These are phyloP conservation scores for Ophiostoma ips DNA, from an alignment of 2,329 filamentous ascomycete species.

Conservation along the genomic window DNA sequence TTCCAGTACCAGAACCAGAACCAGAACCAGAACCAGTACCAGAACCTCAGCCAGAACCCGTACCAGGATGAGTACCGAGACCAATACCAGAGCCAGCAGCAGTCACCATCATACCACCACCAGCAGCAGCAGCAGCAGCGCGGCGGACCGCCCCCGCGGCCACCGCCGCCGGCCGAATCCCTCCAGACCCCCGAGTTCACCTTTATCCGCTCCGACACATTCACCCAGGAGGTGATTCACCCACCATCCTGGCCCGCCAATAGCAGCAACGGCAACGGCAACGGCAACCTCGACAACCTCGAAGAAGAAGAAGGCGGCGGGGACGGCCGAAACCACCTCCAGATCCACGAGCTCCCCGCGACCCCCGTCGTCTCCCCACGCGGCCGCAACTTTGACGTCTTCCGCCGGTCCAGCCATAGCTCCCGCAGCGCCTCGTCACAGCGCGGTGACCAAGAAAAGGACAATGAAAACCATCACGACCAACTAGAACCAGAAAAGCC, in stretches of 20 bases:
- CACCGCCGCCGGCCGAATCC: constrained; percentile 23
- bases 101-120: not conserved
- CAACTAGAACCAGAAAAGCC: constrained; percentile 20
- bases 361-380: constrained; percentile 14
- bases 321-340: constrained; percentile 12
- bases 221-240: constrained; percentile 62
- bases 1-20: not conserved
- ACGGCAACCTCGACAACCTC: constrained; percentile 15
- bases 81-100: not conserved
- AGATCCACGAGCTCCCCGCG: constrained; percentile 14
- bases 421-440: constrained; percentile 34
- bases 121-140: not conserved
- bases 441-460: constrained; percentile 15
- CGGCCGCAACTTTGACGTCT: constrained; percentile 22
- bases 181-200: constrained; percentile 51
- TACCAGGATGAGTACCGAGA: not conserved
- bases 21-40: not conserved
- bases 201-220: constrained; percentile 74
- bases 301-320: constrained; percentile 13
- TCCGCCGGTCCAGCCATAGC: constrained; percentile 15
- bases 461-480: not conserved
- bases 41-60: not conserved
- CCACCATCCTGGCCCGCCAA: constrained; percentile 37
- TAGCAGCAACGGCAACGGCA: no score
- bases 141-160: not conserved